Evolutionary conservation across 2,329 filamentous ascomycete genomes (phyloP).

Genomic region (Aspergillus pseudoterreus): DNA sequence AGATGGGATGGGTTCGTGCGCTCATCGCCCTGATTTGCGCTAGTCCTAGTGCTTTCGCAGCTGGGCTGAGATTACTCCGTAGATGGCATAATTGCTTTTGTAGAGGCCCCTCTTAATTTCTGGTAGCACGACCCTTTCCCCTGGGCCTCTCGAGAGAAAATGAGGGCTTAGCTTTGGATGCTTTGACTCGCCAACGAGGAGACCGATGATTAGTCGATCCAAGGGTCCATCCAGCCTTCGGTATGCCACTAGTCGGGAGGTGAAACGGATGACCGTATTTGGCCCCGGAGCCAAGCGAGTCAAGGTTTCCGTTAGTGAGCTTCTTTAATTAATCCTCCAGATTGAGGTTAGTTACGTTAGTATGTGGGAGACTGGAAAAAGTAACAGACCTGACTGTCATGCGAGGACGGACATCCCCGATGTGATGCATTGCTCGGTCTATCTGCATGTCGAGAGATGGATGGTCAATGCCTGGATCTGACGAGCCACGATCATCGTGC

Average conservation of each 20-base stretch:
- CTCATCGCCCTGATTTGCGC: not conserved
- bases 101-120: constrained; percentile 2
- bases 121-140: not conserved
- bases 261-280: constrained; percentile 1
- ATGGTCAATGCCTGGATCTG: too few species aligned
- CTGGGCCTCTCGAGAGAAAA: not conserved
- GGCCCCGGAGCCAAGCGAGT: not conserved
- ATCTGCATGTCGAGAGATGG: too few species aligned
- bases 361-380: too few species aligned
- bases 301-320: not conserved
- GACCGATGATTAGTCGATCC: too few species aligned
- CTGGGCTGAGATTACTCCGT: not conserved
- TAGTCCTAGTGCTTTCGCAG: not conserved
- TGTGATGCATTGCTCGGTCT: too few species aligned
- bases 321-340: too few species aligned
- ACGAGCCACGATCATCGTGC: too few species aligned
- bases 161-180: too few species aligned
- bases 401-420: too few species aligned
- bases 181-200: too few species aligned
- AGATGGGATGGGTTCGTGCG: constrained; percentile 1
- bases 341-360: too few species aligned
- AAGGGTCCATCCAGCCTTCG: not conserved
- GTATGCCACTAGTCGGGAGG: constrained; percentile 3
- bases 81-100: constrained; percentile 10
- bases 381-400: too few species aligned